Percentiles rank a stretch among this genome's conserved stretches.
These are phyloP conservation scores for Polychaeton citri DNA, from an alignment of 2,329 filamentous ascomycete genomes.

Conservation along the genomic window DNA sequence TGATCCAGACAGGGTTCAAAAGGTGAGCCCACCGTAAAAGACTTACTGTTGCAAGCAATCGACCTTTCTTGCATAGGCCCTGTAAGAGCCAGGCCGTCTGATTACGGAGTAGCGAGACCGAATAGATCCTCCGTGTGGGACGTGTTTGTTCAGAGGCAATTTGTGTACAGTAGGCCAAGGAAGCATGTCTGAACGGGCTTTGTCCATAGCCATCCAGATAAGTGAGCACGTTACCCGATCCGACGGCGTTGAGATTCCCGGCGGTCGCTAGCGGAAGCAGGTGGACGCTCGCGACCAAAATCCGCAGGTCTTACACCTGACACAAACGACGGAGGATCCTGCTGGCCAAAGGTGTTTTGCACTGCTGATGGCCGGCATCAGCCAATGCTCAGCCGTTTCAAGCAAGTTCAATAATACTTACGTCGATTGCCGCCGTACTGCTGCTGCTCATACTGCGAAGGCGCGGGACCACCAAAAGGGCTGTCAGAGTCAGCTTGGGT, in stretches of 20 bases:
- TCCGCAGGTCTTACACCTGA: not conserved
- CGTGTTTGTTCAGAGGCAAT: no score
- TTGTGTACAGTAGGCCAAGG: no score
- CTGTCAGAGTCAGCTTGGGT: slow-evolving; percentile 15
- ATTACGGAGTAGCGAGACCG: no score
- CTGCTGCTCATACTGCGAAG: slow-evolving; percentile 17
- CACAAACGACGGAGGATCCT: not conserved
- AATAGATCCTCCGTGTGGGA: no score
- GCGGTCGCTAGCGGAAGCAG: not conserved
- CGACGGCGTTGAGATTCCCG: not conserved
- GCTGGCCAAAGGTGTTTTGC: slow-evolving; percentile 1
- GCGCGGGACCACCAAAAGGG: slow-evolving; percentile 12
- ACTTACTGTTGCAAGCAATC: no score
- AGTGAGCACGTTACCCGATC: no score
- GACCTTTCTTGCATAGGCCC: no score
- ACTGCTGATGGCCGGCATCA: slow-evolving; percentile 15
- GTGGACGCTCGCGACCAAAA: not conserved
- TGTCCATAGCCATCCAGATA: no score
- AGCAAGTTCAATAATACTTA: slow-evolving; percentile 16
- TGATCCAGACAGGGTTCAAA: no score
- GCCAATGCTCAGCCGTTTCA: slow-evolving; percentile 5
- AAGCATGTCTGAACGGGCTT: no score
- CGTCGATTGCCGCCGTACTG: slow-evolving; percentile 15
- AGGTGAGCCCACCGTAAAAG: no score
- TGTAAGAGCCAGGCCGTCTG: no score